Evolutionary conservation across 2,329 filamentous ascomycete species (phyloP).

Genomic region (Colletotrichum magnum): DNA sequence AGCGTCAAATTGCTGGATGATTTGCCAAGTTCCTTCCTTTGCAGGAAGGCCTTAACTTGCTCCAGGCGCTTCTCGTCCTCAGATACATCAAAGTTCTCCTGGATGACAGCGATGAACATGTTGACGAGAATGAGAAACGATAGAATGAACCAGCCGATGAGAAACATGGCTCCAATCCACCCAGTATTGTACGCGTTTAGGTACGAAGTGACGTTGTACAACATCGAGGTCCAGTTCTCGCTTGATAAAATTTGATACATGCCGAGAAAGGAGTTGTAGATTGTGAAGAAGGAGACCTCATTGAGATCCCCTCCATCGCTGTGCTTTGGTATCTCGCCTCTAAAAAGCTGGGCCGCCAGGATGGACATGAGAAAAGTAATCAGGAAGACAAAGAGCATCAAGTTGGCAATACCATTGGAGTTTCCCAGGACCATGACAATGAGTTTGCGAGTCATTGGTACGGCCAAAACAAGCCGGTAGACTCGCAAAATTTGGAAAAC

Average conservation of each 20-base stretch:
- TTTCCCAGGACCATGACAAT: constrained; percentile 93
- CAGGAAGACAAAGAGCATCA: constrained; percentile 96
- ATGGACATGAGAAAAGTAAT: constrained; percentile 95
- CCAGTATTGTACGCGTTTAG: constrained; percentile 77
- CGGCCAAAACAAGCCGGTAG: constrained; percentile 91
- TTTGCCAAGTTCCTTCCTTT: constrained; percentile 87
- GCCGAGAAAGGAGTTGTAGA: constrained; percentile 95
- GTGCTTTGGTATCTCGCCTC: constrained; percentile 82
- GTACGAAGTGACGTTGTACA: constrained; percentile 85
- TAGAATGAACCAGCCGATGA: constrained; percentile 96
- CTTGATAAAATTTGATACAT: constrained; percentile 98
- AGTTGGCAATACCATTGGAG: constrained; percentile 89
- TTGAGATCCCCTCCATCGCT: constrained; percentile 74
- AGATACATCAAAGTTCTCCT: constrained; percentile 98
- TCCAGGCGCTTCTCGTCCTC: constrained; percentile 98
- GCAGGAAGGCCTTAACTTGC: constrained; percentile 94
- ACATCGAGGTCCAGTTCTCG: constrained; percentile 92
- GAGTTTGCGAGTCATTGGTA: constrained; percentile 88
- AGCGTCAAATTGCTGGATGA: constrained; percentile 82
- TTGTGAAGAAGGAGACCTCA: constrained; percentile 85
- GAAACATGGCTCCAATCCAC: constrained; percentile 93
- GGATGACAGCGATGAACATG: constrained; percentile 99
- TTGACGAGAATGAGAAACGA: constrained; percentile 97
- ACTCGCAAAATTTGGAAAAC: constrained; percentile 93
- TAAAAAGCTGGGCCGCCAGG: constrained; percentile 92